phyloP scores from a whole-genome alignment of 73 alveolate genomes.

The Paraurostyla sp. region DNA sequence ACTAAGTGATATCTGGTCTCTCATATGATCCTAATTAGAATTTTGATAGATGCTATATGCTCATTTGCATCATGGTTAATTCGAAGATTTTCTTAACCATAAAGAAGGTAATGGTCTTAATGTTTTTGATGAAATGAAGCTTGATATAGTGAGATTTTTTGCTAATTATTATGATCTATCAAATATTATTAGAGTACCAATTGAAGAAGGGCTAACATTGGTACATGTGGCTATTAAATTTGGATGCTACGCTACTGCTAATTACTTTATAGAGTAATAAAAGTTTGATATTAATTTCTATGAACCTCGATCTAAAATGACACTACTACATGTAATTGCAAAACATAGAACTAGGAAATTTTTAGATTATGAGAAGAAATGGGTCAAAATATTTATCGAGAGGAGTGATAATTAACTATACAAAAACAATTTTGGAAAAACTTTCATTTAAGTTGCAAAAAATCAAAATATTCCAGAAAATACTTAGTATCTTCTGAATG shows the following conservation, averaged over 20 bases:
- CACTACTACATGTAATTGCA: conserved; percentile 33
- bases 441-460: not conserved
- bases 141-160: not conserved
- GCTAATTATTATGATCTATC: not conserved
- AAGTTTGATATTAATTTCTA: conserved; percentile 21
- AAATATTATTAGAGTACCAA: not conserved
- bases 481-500: not conserved
- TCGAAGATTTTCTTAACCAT: too few relatives aligned
- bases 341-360: not conserved
- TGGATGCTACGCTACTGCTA: not conserved
- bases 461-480: not conserved
- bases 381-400: not conserved
- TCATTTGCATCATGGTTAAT: too few relatives aligned
- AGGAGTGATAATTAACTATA: not conserved
- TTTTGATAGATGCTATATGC: too few relatives aligned
- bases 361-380: conserved; percentile 3
- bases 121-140: not conserved
- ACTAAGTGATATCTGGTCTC: too few relatives aligned
- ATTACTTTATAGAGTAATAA: not conserved
- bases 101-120: too few relatives aligned
- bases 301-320: not conserved
- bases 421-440: not conserved
- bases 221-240: not conserved
- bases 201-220: not conserved
- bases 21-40: too few relatives aligned